phyloP scores from a whole-genome alignment of 495 filamentous ascomycete species.

The Tuber magnatum region DNA sequence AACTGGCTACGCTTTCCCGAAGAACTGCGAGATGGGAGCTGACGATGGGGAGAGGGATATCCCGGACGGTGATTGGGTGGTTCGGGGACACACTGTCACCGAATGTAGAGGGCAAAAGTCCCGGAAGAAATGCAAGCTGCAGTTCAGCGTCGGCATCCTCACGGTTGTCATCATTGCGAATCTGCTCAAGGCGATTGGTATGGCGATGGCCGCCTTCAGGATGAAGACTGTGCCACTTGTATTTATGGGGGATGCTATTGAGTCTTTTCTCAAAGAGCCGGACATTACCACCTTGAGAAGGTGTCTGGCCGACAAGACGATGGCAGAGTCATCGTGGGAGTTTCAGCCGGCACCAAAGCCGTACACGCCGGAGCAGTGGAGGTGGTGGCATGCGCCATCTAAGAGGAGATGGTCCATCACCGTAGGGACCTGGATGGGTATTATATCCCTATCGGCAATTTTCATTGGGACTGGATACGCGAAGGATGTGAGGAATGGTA shows the following conservation, averaged over 20 bases:
- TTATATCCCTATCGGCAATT: conserved; percentile 7
- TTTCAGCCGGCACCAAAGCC: background rate
- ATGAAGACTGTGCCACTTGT: conserved; percentile 40
- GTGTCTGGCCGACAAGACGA: conserved; percentile 34
- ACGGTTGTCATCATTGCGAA: conserved; percentile 44
- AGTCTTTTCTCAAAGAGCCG: conserved; percentile 46
- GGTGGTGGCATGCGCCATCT: conserved; percentile 8
- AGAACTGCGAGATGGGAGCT: conserved; percentile 15
- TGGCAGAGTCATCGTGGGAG: background rate
- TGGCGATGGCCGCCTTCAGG: conserved; percentile 39
- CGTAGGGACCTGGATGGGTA: background rate
- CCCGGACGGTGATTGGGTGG: conserved; percentile 22
- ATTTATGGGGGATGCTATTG: conserved; percentile 51
- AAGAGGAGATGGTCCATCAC: conserved; percentile 1
- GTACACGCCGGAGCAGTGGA: background rate
- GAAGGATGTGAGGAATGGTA: background rate
- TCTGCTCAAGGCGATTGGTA: conserved; percentile 42
- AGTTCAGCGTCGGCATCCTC: conserved; percentile 45
- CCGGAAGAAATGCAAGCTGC: conserved; percentile 44
- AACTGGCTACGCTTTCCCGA: conserved; percentile 15
- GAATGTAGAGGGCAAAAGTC: conserved; percentile 45
- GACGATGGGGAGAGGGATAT: conserved; percentile 23
- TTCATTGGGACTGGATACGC: background rate
- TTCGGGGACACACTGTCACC: conserved; percentile 28
- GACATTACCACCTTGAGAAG: conserved; percentile 43